Base-by-base conservation (phyloP, 768 basidiomycete genomes). In the Phanerochaete sordida region DNA sequence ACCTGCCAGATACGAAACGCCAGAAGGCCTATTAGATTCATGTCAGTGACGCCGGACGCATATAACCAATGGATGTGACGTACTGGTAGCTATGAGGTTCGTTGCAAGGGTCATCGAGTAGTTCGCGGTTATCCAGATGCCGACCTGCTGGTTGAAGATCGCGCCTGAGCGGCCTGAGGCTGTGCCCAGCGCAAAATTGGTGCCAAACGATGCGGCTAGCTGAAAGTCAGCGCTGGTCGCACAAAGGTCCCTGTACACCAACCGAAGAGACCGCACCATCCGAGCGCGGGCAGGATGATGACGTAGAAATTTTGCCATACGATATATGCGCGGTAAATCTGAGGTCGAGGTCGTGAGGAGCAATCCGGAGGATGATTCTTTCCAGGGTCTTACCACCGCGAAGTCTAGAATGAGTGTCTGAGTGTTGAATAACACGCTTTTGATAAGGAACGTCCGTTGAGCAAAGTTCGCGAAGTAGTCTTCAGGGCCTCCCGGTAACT, bases 81-180 rank as follows among this genome's bases (percentile, higher is more conserved):
- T 48, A 74, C 74, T 8, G 9, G 76, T 76, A 15, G 70, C 69
- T 21, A 66, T 52, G 0, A 75, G 47, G 62, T 77, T 77, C 23
- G 73, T 73, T 0, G 60, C 24, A 15, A 77, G 63, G 0, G 77
- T 72, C 3, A 65, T 65, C 0, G 64, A 59, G 62, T 70, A 76
- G 52, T 73, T 75, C 3, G 73, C 60, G 0, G 65, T 73, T 55
- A 77, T 71, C 76, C 76, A 79, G 13, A 57, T 56, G 0, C 69
- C 64, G 16, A 72, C 67, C 21, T 37, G 59, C 2, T 50, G 60
- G 2, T 50, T 65, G 56, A 75, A 78, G 16, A 76, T 67, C 11
- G 66, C 62, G 1, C 62, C 56, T 0, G 46, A 47, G 11, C 56
- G 16, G 5, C 19, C 52, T 2, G 68, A 65, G 16, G 64, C 65